Percentiles rank a stretch among this genome's conserved stretches.
Evolutionary conservation across 208 protist species (phyloP).

Genomic region (Porcisia deanei): DNA sequence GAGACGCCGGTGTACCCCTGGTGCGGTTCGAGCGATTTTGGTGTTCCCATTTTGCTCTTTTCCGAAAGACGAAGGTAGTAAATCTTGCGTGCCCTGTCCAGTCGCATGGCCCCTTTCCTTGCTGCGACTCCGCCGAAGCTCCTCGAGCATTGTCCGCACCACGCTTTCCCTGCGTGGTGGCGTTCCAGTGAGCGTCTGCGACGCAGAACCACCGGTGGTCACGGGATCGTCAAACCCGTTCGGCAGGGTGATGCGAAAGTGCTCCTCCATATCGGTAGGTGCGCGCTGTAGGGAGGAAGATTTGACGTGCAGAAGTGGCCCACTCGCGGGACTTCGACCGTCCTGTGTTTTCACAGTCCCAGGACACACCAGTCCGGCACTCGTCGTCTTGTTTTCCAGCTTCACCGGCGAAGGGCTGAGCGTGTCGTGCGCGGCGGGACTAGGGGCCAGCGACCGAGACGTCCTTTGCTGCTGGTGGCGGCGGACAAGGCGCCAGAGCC

Average conservation of each 20-base stretch:
- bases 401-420: neutral
- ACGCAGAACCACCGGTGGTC: neutral
- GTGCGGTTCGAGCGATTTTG: neutral
- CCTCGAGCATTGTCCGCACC: constrained; percentile 18
- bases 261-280: constrained; percentile 13
- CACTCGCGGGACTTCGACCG: neutral
- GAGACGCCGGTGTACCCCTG: constrained; percentile 16
- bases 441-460: neutral
- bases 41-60: neutral
- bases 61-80: neutral
- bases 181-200: neutral
- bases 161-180: constrained; percentile 7
- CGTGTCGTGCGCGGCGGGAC: neutral
- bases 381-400: neutral
- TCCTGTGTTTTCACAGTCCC: neutral
- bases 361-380: neutral
- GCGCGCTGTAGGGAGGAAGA: neutral
- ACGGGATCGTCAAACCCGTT: neutral
- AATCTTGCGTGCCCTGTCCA: neutral
- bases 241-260: constrained; percentile 22
- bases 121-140: constrained; percentile 21
- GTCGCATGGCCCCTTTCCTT: neutral
- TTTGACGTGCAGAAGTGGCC: neutral
- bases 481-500: constrained; percentile 20
- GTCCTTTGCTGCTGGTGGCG: neutral